Base-by-base conservation (phyloP, 805 yeast genomes). In the Ogataea saltuana region DNA sequence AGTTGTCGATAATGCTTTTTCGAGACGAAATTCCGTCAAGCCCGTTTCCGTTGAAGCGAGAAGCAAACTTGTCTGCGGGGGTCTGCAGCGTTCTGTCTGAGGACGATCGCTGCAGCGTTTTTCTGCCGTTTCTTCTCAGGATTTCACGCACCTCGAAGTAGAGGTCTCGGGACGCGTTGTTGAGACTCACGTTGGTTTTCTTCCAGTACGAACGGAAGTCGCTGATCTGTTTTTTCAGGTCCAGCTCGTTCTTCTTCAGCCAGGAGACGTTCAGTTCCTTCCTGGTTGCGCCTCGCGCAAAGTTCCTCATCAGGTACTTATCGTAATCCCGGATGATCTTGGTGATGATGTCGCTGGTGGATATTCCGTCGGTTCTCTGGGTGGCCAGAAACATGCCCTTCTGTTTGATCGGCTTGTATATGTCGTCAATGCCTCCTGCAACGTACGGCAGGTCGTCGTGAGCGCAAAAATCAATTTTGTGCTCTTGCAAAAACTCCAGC, bases 361-460 rank as follows among this genome's bases (percentile, higher is more conserved):
- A 87, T 32, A 93, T 83, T 10, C 99, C 99, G 53, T 90, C 96
- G 0, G 99, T 93, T 63, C 99, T 78, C 68, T 93, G 98, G 1
- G 99, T 93, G 6, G 93, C 85, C 50, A 93, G 72, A 59, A 93
- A 93, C 83, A 79, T 86, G 1, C 99, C 99, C 60, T 72, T 73
- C 60, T 85, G 85, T 63, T 93, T 93, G 59, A 93, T 85, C 17
- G 97, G 96, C 63, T 80, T 81, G 69, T 93, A 93, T 42, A 93
- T 89, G 63, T 93, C 99, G 62, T 87, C 97, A 28, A 81, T 74
- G 48, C 83, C 96, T n/a, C 80, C 81, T 18, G 91, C 81, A 1
- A 87, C 96, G 61, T 93, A 93, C 1, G 99, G 99, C 49, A 88
- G 70, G 65, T 93, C 98, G 68, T 93, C 99, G 65, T 93, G 99